phyloP scores from a whole-genome alignment of 2,329 filamentous ascomycete genomes.

The Rhinocladiella mackenziei region DNA sequence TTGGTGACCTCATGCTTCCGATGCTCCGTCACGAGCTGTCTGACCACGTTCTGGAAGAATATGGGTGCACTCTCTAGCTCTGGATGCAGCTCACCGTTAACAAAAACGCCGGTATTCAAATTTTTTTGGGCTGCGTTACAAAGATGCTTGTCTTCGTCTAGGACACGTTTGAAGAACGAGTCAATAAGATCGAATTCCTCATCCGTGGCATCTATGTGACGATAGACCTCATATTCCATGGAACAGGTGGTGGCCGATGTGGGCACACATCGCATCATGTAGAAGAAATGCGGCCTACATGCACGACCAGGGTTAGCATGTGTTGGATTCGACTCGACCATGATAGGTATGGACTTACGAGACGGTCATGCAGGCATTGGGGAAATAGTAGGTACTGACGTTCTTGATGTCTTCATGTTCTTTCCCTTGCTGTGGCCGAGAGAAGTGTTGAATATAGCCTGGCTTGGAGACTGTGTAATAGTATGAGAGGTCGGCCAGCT shows the following conservation, averaged over 20 bases:
- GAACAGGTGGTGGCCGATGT: conserved; percentile 47
- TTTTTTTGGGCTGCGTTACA: conserved; percentile 59
- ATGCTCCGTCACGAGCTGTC: conserved; percentile 49
- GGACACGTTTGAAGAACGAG: conserved; percentile 60
- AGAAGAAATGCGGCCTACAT: conserved; percentile 58
- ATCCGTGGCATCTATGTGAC: conserved; percentile 58
- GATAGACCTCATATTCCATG: conserved; percentile 62
- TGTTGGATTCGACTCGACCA: no score
- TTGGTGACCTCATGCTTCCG: conserved; percentile 45
- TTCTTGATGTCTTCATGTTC: conserved; percentile 15
- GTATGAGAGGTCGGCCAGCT: conserved; percentile 52
- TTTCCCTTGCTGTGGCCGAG: conserved; percentile 33
- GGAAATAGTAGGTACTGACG: conserved; percentile 27
- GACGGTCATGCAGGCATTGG: conserved; percentile 26
- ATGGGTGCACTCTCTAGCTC: conserved; percentile 57
- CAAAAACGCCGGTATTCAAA: conserved; percentile 57
- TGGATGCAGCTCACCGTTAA: conserved; percentile 62
- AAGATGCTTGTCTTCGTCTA: conserved; percentile 62
- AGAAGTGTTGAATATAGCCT: conserved; percentile 54
- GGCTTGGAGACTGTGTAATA: conserved; percentile 51
- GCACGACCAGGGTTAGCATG: no score
- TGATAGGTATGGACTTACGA: conserved; percentile 24
- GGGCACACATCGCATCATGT: conserved; percentile 61
- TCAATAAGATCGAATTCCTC: conserved; percentile 57
- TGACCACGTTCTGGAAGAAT: conserved; percentile 53